Percentiles rank a stretch among this genome's conserved stretches.
Conservation (phyloP, 2,329 filamentous ascomycete genomes). For the Aspergillus proliferans region DNA sequence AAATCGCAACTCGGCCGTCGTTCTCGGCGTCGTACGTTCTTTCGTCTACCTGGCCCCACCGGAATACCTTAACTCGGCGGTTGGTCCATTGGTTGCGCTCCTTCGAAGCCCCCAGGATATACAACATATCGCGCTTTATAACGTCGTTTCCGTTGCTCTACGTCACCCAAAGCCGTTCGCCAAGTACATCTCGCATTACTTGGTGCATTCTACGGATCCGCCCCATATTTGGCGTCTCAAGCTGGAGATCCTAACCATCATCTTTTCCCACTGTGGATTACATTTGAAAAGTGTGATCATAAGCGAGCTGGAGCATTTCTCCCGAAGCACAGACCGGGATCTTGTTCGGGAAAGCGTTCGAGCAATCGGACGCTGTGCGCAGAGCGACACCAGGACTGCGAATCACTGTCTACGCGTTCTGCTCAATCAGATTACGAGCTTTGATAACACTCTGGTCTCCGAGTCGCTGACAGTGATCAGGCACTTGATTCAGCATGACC, state of each 20-base stretch:
- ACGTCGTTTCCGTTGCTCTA: constrained; percentile 89
- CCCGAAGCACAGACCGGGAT: constrained; percentile 64
- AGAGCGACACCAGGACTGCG: constrained; percentile 64
- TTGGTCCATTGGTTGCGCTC: constrained; percentile 80
- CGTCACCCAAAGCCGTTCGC: constrained; percentile 72
- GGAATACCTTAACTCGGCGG: constrained; percentile 65
- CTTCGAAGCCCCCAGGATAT: constrained; percentile 80
- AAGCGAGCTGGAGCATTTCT: constrained; percentile 91
- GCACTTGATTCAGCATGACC: constrained; percentile 89
- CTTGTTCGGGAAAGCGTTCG: constrained; percentile 84
- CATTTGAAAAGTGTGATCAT: constrained; percentile 80
- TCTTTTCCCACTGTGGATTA: constrained; percentile 74
- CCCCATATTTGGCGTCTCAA: constrained; percentile 85
- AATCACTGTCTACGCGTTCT: constrained; percentile 75
- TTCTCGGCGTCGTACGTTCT: constrained; percentile 77
- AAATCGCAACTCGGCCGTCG: constrained; percentile 87
- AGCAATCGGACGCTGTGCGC: constrained; percentile 89
- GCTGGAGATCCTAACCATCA: constrained; percentile 79
- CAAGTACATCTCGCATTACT: constrained; percentile 80
- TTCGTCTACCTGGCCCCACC: constrained; percentile 78
- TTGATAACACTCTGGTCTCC: constrained; percentile 80
- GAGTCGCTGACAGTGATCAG: constrained; percentile 92
- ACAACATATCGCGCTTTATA: constrained; percentile 83
- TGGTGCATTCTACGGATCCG: constrained; percentile 73
- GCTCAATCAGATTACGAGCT: constrained; percentile 77